Conservation (phyloP, 208 protist species). For the Leptomonas seymouri region DNA sequence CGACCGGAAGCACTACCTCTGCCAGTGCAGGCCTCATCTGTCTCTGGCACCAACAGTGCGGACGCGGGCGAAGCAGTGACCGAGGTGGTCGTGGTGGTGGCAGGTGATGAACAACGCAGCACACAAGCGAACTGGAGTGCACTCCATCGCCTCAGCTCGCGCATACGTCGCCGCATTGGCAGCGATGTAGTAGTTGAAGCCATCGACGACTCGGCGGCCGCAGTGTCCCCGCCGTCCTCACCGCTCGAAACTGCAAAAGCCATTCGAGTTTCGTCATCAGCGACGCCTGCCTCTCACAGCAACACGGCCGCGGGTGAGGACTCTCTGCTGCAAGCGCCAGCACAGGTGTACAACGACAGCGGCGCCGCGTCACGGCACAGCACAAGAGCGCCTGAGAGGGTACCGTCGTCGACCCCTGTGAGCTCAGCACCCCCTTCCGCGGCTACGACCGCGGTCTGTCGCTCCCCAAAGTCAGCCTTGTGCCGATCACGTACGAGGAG, state of each 20-base stretch:
- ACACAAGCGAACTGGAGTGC: not conserved
- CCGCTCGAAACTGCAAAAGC: too few relatives aligned
- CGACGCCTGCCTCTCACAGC: not conserved
- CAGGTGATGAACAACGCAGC: not conserved
- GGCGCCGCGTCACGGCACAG: not conserved
- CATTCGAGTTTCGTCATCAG: too few relatives aligned
- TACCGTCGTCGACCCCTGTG: too few relatives aligned
- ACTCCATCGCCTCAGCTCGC: not conserved
- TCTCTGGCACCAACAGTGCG: not conserved
- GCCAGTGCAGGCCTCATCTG: not conserved
- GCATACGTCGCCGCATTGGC: not conserved
- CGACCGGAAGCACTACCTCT: not conserved
- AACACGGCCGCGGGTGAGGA: not conserved
- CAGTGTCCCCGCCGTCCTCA: not conserved
- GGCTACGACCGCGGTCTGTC: not conserved
- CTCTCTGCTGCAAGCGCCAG: not conserved
- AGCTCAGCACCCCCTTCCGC: too few relatives aligned
- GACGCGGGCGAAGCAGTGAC: conserved; percentile 5
- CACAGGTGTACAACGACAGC: not conserved
- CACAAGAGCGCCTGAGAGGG: not conserved
- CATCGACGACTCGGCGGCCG: not conserved
- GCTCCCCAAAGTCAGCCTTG: not conserved
- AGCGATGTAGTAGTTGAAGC: conserved; percentile 13
- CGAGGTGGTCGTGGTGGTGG: not conserved
- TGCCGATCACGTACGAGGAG: not conserved